Base-by-base conservation (phyloP, 352 stramenopile genomes). In the Elongisporangium prolatum region DNA sequence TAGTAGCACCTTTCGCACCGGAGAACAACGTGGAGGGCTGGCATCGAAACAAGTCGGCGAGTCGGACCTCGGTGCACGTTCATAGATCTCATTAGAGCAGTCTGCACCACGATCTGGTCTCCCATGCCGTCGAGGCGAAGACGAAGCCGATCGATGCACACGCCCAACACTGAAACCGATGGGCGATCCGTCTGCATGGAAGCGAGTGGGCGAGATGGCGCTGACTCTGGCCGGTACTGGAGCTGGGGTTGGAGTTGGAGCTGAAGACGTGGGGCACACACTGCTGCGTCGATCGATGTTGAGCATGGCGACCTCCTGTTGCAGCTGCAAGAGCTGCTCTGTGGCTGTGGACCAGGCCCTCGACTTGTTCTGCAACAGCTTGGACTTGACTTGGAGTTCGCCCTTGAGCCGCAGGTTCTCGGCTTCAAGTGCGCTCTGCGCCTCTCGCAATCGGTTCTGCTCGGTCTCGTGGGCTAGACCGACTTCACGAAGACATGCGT, bases 301-400 rank as follows among this genome's bases (percentile, higher is more conserved):
- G 28, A 93, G 68, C 83, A 94, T 91, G 10, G 83, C 83, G 20
- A 94, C 61, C 56, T 93, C 85, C 61, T 94, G 80, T 50, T 94
- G 81, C 24, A 93, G 60, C 59, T 91, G 77, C 4, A 92, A 58
- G 17, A 94, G 67, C 51, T 91, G 79, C 22, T 89, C 76, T 0
- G 81, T 94, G 7, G 85, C 85, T 34, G 63, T 86, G 0, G 85
- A 92, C 85, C 83, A 94, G 10, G 83, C 85, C 47, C 80, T 82
- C 2, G 83, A 91, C 53, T 94, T 94, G 55, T 94, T 94, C 34
- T 86, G 77, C 17, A 94, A 55, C 18, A 94, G 61, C 60, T 91
- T 88, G 9, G 80, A 89, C 63, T 94, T 94, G 51, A 93, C 70
- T 34, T 91, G 71, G 24, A 94, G 56, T 47, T 94, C 85, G 11